phyloP scores from a whole-genome alignment of 2,329 filamentous ascomycete genomes.

The Metarhizium sp. region DNA sequence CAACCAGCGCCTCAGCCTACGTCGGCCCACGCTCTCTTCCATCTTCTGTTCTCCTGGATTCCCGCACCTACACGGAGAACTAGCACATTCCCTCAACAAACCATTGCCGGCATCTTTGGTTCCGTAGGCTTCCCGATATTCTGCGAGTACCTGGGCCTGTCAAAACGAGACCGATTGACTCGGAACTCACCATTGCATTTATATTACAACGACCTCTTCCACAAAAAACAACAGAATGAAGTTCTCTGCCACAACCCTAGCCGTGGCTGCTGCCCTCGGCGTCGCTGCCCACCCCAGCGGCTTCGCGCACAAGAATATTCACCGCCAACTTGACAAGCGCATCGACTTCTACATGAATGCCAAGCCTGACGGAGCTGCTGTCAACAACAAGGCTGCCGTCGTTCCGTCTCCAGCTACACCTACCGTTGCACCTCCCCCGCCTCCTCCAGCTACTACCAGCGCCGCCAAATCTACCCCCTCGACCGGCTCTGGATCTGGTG shows the following conservation, averaged over 20 bases:
- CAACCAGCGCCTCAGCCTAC: slow-evolving; percentile 3
- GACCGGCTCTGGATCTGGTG: slow-evolving; percentile 10
- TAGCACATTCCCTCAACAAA: slow-evolving; percentile 6
- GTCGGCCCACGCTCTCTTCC: slow-evolving; percentile 10
- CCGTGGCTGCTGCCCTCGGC: slow-evolving; percentile 31
- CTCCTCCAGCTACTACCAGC: slow-evolving; percentile 8
- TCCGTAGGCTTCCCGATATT: slow-evolving; percentile 5
- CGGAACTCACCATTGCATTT: neutral
- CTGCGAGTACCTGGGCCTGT: slow-evolving; percentile 7
- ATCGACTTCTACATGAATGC: slow-evolving; percentile 24
- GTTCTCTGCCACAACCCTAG: slow-evolving; percentile 26
- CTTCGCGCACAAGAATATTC: slow-evolving; percentile 24
- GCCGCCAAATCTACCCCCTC: slow-evolving; percentile 4
- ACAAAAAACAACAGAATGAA: slow-evolving; percentile 24
- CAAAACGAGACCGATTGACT: slow-evolving; percentile 4
- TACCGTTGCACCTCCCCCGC: neutral
- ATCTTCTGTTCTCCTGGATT: neutral
- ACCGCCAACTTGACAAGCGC: slow-evolving; percentile 21
- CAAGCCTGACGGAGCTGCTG: slow-evolving; percentile 18
- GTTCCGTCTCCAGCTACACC: neutral
- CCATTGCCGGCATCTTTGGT: neutral
- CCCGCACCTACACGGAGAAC: neutral
- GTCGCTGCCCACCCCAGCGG: slow-evolving; percentile 31
- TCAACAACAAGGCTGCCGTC: neutral
- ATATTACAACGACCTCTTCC: neutral